Evolutionary conservation across 2,329 filamentous ascomycete species (phyloP).

Genomic region (Tricladium varicosporioides): DNA sequence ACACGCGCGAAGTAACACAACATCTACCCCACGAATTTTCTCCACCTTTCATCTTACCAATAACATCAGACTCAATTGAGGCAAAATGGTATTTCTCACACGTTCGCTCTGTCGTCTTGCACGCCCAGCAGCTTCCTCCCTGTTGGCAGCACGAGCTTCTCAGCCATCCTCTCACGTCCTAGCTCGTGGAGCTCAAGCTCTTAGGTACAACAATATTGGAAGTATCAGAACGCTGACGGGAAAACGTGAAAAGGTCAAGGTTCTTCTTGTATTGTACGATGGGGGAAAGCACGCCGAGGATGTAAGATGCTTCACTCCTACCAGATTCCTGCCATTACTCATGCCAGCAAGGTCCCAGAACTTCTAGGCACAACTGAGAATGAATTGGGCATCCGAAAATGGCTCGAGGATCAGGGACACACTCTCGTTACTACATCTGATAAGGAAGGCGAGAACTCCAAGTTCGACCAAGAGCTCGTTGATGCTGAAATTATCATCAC

Average conservation of each 20-base stretch:
- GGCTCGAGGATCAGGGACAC: constrained; percentile 97
- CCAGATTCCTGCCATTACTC: constrained; percentile 16
- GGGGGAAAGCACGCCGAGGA: constrained; percentile 82
- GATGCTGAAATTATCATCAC: constrained; percentile 99
- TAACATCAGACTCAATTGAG: constrained; percentile 10
- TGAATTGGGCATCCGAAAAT: constrained; percentile 94
- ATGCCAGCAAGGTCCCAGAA: constrained; percentile 59
- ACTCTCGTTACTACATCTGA: constrained; percentile 95
- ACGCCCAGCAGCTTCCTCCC: constrained; percentile 15
- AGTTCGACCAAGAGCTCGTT: constrained; percentile 91
- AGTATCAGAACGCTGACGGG: constrained; percentile 34
- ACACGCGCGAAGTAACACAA: neutral
- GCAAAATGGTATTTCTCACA: constrained; percentile 49
- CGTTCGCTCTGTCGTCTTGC: constrained; percentile 31
- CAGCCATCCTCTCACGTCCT: constrained; percentile 17
- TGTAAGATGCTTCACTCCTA: constrained; percentile 36
- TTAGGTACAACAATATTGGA: constrained; percentile 25
- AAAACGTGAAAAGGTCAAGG: constrained; percentile 71
- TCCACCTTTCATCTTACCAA: neutral
- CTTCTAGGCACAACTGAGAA: constrained; percentile 91
- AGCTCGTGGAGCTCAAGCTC: constrained; percentile 19
- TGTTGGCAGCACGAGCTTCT: constrained; percentile 22
- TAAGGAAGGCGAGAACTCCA: constrained; percentile 92
- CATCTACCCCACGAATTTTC: neutral
- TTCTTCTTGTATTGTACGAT: constrained; percentile 92